These are phyloP conservation scores for Kuraishia ogatae DNA, from an alignment of 805 yeast species.

Conservation along the genomic window DNA sequence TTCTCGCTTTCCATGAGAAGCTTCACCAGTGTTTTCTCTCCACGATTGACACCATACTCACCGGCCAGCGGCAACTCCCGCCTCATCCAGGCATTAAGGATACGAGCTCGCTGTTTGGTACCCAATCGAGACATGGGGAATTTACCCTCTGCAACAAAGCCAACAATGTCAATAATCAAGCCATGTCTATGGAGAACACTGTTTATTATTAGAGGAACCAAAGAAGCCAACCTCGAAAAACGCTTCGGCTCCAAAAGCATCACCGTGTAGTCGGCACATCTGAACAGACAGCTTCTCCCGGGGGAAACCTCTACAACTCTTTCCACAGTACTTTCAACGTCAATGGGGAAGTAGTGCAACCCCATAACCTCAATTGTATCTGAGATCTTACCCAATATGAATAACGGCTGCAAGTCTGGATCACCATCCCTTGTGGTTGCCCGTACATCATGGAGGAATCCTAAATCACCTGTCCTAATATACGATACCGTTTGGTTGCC, in stretches of 20 bases:
- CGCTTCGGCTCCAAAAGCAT: constrained; percentile 60
- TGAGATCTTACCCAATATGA: constrained; percentile 74
- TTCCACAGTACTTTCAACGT: constrained; percentile 66
- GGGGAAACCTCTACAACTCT: constrained; percentile 33
- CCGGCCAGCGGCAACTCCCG: constrained; percentile 33
- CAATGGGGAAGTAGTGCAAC: constrained; percentile 81
- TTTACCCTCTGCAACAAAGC: constrained; percentile 58
- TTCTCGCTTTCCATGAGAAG: constrained; percentile 46
- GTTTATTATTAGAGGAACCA: constrained; percentile 79
- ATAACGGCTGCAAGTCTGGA: constrained; percentile 62
- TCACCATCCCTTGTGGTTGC: constrained; percentile 16
- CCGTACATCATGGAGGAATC: constrained; percentile 74
- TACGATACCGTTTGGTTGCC: constrained; percentile 59
- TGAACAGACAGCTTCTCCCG: constrained; percentile 56
- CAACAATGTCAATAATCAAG: constrained; percentile 72
- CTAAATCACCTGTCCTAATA: constrained; percentile 88
- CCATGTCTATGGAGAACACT: constrained; percentile 75
- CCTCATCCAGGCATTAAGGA: constrained; percentile 48
- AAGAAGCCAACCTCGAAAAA: constrained; percentile 47
- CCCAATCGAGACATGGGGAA: constrained; percentile 68
- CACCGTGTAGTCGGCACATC: constrained; percentile 72
- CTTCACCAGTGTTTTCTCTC: constrained; percentile 55
- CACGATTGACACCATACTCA: constrained; percentile 52
- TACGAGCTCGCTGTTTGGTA: constrained; percentile 65
- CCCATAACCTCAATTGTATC: constrained; percentile 91